Percentiles rank a stretch among this genome's conserved stretches.
These are phyloP conservation scores for Solanum etuberosum DNA, from an alignment of 257 asterid genomes.

Conservation along the genomic window DNA sequence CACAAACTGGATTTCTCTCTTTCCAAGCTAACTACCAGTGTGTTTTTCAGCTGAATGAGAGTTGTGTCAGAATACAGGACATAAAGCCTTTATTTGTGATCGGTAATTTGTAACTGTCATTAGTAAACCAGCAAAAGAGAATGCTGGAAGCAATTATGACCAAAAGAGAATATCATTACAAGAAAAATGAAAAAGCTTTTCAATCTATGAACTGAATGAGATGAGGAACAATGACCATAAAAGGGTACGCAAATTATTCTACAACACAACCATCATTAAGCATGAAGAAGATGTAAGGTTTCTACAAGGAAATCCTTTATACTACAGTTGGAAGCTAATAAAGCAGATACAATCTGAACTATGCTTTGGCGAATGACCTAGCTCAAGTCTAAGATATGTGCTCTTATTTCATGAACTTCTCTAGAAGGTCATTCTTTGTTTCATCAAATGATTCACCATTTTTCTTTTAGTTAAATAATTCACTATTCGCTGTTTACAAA, in stretches of 20 bases:
- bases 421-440: neutral
- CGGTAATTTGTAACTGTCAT: neutral
- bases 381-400: neutral
- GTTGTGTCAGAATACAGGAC: neutral
- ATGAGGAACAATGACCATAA: neutral
- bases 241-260: neutral
- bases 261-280: neutral
- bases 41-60: neutral
- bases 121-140: neutral
- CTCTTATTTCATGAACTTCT: neutral
- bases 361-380: neutral
- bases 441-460: neutral
- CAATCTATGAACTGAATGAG: neutral
- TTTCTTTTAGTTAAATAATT: neutral
- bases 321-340: neutral
- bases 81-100: neutral
- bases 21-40: neutral
- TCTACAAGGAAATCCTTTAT: neutral
- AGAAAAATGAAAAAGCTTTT: neutral
- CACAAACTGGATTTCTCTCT: neutral
- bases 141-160: neutral
- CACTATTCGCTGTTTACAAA: neutral
- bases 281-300: neutral
- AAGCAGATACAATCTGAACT: neutral
- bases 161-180: neutral